Percentiles rank a stretch among this genome's conserved stretches.
Evolutionary conservation across 2,329 filamentous ascomycete genomes (phyloP).

Genomic region (Diplodia seriata): DNA sequence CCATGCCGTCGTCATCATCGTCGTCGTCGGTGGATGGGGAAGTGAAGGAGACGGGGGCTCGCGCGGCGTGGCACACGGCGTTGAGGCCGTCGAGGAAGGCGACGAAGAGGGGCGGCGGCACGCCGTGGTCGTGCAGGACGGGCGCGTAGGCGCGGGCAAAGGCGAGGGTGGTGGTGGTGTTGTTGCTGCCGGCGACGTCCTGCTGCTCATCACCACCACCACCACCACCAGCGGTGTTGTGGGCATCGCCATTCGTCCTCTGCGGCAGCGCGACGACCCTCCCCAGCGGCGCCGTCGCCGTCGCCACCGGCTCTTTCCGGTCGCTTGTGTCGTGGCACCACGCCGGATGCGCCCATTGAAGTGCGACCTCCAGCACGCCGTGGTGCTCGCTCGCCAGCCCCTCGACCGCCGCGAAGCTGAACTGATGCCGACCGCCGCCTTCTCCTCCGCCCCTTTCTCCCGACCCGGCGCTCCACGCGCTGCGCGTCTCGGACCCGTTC

Average conservation of each 20-base stretch:
- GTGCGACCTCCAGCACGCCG: slow-evolving; percentile 24
- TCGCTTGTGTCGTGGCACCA: neutral
- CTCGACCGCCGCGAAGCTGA: slow-evolving; percentile 21
- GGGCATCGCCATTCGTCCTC: neutral
- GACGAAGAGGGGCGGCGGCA: slow-evolving; percentile 42
- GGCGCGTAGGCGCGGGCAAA: slow-evolving; percentile 42
- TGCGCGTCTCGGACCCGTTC: slow-evolving; percentile 14
- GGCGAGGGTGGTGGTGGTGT: slow-evolving; percentile 25
- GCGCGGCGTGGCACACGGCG: slow-evolving; percentile 37
- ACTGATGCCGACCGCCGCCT: neutral
- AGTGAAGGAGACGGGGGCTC: neutral
- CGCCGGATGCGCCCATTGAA: slow-evolving; percentile 20
- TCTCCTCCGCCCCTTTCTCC: too few relatives aligned
- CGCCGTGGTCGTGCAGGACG: slow-evolving; percentile 41
- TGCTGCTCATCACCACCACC: neutral
- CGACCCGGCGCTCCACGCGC: neutral
- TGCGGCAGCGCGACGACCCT: slow-evolving; percentile 14
- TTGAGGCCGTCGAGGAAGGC: slow-evolving; percentile 47
- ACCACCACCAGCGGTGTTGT: neutral
- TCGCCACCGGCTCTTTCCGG: slow-evolving; percentile 25
- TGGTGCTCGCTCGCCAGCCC: slow-evolving; percentile 18
- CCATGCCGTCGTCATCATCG: slow-evolving; percentile 9
- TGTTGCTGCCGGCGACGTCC: slow-evolving; percentile 2
- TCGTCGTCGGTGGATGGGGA: neutral
- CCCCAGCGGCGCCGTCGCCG: slow-evolving; percentile 30